Evolutionary conservation across 2,329 filamentous ascomycete genomes (phyloP).

Genomic region (Alternaria viburni): DNA sequence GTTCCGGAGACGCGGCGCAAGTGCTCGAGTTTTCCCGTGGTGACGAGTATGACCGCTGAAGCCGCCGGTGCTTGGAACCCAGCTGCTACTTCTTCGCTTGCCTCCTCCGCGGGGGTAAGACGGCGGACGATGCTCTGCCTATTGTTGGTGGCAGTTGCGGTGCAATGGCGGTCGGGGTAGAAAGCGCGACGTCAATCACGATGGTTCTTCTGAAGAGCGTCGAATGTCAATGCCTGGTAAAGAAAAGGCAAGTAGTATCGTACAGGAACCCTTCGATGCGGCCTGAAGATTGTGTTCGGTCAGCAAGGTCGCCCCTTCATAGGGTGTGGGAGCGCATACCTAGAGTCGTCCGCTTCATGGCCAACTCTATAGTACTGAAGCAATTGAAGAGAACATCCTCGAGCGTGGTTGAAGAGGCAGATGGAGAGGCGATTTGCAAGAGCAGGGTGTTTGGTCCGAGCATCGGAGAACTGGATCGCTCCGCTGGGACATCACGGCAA

Average conservation of each 20-base stretch:
- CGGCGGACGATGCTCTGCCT: neutral
- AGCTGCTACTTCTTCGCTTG: fast-evolving
- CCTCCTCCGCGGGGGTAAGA: neutral
- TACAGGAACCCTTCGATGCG: neutral
- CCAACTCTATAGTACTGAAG: neutral
- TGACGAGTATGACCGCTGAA: neutral
- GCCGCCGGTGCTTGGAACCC: neutral
- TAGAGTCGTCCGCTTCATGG: neutral
- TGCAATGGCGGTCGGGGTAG: neutral
- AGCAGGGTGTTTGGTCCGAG: neutral
- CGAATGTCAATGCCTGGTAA: neutral
- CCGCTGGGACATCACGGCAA: neutral
- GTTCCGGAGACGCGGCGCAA: neutral
- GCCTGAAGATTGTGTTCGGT: neutral
- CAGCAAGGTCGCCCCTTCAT: neutral
- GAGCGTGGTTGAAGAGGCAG: neutral
- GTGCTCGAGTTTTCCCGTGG: neutral
- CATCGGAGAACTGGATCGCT: neutral
- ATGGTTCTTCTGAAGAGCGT: neutral
- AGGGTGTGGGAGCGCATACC: neutral
- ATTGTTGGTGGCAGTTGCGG: neutral
- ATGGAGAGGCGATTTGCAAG: neutral
- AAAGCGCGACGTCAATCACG: neutral
- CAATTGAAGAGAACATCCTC: no score
- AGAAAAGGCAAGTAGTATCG: neutral